Percentiles rank a stretch among this genome's conserved stretches.
These are phyloP conservation scores for Prunus fruticosa DNA, from an alignment of 306 rosid species.

Conservation along the genomic window DNA sequence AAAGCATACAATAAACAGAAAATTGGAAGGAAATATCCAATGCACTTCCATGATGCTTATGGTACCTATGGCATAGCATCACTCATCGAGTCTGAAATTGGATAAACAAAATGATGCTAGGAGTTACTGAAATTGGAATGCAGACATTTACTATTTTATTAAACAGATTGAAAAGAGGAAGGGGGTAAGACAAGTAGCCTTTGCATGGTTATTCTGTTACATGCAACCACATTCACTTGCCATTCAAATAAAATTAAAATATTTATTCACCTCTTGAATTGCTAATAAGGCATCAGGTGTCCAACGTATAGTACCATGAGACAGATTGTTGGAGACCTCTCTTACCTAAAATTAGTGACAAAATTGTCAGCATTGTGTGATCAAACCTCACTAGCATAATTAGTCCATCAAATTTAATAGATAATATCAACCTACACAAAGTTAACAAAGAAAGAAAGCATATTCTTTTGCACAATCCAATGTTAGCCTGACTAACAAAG, in stretches of 20 bases:
- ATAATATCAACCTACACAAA: background rate
- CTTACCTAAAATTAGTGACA: conserved; percentile 45
- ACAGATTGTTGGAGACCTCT: conserved; percentile 41
- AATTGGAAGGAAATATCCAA: background rate
- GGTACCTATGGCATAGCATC: background rate
- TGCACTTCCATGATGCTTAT: background rate
- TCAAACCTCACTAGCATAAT: background rate
- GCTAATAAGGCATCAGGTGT: conserved; percentile 68
- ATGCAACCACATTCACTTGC: conserved; percentile 4
- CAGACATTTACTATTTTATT: background rate
- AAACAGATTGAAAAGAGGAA: background rate
- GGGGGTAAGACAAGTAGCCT: background rate
- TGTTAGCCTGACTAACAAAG: background rate
- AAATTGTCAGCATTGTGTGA: background rate
- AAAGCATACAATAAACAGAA: conserved; percentile 1
- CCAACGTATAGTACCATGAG: conserved; percentile 55
- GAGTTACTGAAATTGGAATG: background rate
- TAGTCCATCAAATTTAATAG: conserved; percentile 2
- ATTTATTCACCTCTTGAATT: conserved; percentile 66
- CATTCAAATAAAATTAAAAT: conserved; percentile 22
- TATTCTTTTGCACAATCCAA: background rate
- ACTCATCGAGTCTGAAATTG: background rate
- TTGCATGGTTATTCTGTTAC: conserved; percentile 4
- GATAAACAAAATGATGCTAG: background rate
- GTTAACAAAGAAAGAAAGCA: background rate